Conservation (phyloP, 257 asterid species). For the Buddleja alternifolia region DNA sequence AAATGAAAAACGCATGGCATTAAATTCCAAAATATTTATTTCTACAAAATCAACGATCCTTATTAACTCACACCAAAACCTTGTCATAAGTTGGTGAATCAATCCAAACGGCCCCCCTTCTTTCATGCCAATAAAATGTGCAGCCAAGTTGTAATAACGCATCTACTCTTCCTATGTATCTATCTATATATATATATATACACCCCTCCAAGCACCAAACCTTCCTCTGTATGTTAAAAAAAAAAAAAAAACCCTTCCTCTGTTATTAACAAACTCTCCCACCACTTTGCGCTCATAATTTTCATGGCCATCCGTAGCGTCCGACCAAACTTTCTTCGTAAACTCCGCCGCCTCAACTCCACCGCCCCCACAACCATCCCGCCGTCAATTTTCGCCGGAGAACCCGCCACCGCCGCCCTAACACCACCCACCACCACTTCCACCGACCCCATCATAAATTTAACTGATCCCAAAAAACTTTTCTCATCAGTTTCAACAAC, state of each 20-base stretch:
- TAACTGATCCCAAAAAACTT: constrained; percentile 43
- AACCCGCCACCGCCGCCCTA: background rate
- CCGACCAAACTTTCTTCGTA: constrained; percentile 40
- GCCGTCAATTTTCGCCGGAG: constrained; percentile 29
- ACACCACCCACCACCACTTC: background rate
- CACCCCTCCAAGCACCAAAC: background rate
- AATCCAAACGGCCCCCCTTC: background rate
- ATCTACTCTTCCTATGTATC: background rate
- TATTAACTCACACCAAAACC: too few relatives aligned
- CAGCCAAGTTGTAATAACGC: background rate
- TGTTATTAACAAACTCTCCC: too few relatives aligned
- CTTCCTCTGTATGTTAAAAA: too few relatives aligned
- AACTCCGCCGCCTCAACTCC: constrained; percentile 45
- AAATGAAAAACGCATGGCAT: too few relatives aligned
- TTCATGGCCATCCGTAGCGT: constrained; percentile 50
- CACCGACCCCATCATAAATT: constrained; percentile 20
- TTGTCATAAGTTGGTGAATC: too few relatives aligned
- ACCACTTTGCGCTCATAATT: too few relatives aligned
- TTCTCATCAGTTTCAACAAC: constrained; percentile 52
- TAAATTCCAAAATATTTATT: too few relatives aligned
- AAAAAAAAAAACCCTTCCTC: too few relatives aligned
- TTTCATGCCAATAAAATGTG: background rate
- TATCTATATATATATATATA: constrained; percentile 4
- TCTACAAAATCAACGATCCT: too few relatives aligned
- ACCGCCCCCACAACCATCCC: constrained; percentile 42